Conservation (phyloP, 208 protist genomes). For the Tritrichomonas foetus region DNA sequence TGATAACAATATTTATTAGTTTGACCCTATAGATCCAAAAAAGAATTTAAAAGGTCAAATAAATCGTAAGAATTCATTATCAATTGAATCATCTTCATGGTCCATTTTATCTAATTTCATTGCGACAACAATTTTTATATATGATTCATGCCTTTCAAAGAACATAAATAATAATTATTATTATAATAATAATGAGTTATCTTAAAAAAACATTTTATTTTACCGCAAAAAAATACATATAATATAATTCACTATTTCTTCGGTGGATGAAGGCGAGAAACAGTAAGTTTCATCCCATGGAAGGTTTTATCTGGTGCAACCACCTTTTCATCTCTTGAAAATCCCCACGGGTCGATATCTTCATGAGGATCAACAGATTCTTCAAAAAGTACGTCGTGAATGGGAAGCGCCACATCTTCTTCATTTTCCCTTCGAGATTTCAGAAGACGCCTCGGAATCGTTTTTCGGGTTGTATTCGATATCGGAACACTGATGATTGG, state of each 20-base stretch:
- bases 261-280: neutral
- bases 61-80: neutral
- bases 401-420: neutral
- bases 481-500: slow-evolving; percentile 26
- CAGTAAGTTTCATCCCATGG: neutral
- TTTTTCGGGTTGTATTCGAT: neutral
- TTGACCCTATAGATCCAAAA: neutral
- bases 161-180: neutral
- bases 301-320: neutral
- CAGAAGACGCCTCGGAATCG: too few relatives aligned
- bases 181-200: neutral
- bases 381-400: slow-evolving; percentile 21
- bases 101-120: neutral
- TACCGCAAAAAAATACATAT: neutral
- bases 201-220: neutral
- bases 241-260: neutral
- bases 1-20: neutral
- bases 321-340: neutral
- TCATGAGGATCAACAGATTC: neutral
- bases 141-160: neutral
- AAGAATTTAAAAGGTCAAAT: neutral
- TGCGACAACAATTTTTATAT: neutral
- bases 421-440: neutral
- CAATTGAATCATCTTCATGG: neutral
- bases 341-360: slow-evolving; percentile 1